Percentiles rank a stretch among this genome's conserved stretches.
These are phyloP conservation scores for Trapa bicornis DNA, from an alignment of 345 rosid genomes.

Conservation along the genomic window DNA sequence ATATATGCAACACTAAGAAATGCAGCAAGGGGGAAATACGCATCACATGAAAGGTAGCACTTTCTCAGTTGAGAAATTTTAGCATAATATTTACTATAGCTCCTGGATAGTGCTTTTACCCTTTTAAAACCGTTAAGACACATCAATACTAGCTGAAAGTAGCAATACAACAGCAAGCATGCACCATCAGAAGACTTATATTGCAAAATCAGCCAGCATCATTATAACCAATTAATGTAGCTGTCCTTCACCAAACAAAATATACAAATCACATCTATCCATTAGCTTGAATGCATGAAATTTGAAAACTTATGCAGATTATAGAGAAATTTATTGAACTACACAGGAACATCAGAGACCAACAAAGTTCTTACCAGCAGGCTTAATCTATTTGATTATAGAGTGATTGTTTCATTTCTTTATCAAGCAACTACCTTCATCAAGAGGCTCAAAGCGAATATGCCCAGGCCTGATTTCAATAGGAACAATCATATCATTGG, in stretches of 20 bases:
- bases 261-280: not conserved
- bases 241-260: not conserved
- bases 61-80: not conserved
- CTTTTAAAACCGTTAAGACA: not conserved
- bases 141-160: not conserved
- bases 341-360: not conserved
- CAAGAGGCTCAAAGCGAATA: constrained; percentile 64
- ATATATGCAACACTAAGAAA: not conserved
- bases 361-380: not conserved
- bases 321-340: not conserved
- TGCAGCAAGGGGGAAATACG: not conserved
- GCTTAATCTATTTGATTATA: not conserved
- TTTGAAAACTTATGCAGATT: not conserved
- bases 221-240: not conserved
- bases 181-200: not conserved
- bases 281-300: not conserved
- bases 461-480: constrained; percentile 83
- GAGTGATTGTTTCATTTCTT: not conserved
- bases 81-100: not conserved
- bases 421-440: constrained; percentile 29
- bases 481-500: constrained; percentile 47
- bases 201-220: not conserved
- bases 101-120: not conserved
- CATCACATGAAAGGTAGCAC: not conserved
- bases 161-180: not conserved